Evolutionary conservation across 2,329 filamentous ascomycete genomes (phyloP), one percentile per base, ranked within the genome.

Genomic region (Cytospora schulzeri): DNA sequence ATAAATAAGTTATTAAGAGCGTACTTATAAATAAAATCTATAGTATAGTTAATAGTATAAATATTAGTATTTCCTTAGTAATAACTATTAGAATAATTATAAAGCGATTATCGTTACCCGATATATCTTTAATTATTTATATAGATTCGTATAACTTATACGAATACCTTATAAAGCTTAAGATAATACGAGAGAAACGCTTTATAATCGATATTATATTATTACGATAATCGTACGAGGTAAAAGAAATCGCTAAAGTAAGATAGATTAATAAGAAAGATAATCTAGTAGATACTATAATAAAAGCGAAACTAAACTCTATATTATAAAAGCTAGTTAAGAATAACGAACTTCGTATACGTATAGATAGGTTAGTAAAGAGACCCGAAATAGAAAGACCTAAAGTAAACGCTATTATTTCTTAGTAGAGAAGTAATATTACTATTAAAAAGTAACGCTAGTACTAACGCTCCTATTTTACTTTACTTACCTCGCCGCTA

Each of bases 161-260:
- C 26, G 54, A 70, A 38, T 68, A 41, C 28, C 51, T 70, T 6
- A 41, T 69, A 1, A 71, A 70, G 17, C 48, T 69, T 0, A 55
- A 64, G 1, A 69, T 64, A 1, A 70, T 62, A 0, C 64, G 68
- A n/a, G 66, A 71, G 26, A 70, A 71, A 29, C 2, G 64, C 0
- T 24, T 66, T 0, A 71, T 68, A 58, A 69, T 71, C 28, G 64
- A 71, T 52, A 68, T 71, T 17, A 70, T 71, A 53, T 61, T 62
- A 0, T 19, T 72, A 0, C 28, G 67, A 0, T 48, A 71, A 58
- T 66, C 62, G 0, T 71, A 71, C 38, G 65, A 71, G 28, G 24
- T 57, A 0, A 31, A 60, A 2, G 65, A 71, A 29, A 31, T 69
- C 0, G 4, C 33, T 2, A 64, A 71, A 29, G 53, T 72, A n/a